Base-by-base conservation (phyloP, 371 early-diverging fungal genomes). In the Mucor saturninus region DNA sequence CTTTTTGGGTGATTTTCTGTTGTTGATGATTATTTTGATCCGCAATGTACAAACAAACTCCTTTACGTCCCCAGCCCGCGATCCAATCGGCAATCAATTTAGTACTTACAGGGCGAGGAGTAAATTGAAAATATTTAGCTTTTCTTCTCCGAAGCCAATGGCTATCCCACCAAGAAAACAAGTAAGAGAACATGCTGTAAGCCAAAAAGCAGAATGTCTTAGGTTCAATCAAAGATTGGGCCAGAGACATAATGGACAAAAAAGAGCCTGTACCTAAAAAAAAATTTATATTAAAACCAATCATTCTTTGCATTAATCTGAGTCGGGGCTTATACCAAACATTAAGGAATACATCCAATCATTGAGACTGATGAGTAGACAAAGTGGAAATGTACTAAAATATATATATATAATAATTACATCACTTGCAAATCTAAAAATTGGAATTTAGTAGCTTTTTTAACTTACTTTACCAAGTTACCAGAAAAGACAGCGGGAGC, bases 401-500 rank as follows among this genome's bases (percentile, higher is more conserved):
- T n/a, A 52, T 35, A 38, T 65, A 49, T 9, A 14, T 40, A 35
- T 21, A 31, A 46, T 28, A 2, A 56, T 56, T 37, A 63, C 56
- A 45, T 55, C 51, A 53, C 35, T 5, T 21, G 8, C 5, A 32
- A 54, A 35, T 9, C 13, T 21, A 21, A 21, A 21, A 21, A 21
- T 21, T 21, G 21, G n/a, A 38, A 39, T 30, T 10, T 7, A 4
- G 28, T 39, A 32, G 9, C 2, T 2, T 6, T n/a, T 35, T 37
- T 26, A 10, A 11, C 39, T 67, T 72, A 80, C 76, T 73, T 71
- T 38, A 77, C 69, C 14, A 84, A 61, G 10, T 75, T 64, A 9
- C 86, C 86, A 32, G 80, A 66, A 54, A 79, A 83, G 5, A 83
- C 76, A 31, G 85, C 84, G 7, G 86, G 86, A 1, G 86, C 86